Percentiles rank a stretch among this genome's conserved stretches.
These are phyloP conservation scores for Geotrichum europaeum DNA, from an alignment of 1,139 yeast genomes.

Conservation along the genomic window DNA sequence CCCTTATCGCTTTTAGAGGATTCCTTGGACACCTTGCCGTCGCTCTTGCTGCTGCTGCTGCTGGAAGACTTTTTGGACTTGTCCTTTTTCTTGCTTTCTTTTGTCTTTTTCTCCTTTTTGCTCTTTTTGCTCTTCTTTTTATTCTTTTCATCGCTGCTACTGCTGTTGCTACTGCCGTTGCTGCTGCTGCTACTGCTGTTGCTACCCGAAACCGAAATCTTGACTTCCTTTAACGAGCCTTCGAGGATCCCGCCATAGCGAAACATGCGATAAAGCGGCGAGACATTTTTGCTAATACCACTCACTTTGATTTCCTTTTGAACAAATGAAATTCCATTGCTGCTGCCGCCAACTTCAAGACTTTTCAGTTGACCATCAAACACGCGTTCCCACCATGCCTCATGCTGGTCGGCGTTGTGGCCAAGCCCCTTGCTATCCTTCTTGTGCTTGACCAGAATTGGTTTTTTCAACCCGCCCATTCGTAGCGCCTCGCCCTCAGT, in stretches of 20 bases:
- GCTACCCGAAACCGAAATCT: constrained; percentile 25
- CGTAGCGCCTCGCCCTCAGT: constrained; percentile 78
- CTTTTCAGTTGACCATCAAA: constrained; percentile 89
- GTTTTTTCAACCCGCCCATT: constrained; percentile 75
- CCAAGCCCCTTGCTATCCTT: constrained; percentile 88
- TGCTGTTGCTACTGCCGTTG: constrained; percentile 17
- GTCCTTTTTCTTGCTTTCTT: neutral
- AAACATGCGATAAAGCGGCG: constrained; percentile 53
- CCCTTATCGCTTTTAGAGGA: neutral
- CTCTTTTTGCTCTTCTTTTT: constrained; percentile 13
- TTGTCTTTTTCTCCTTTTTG: constrained; percentile 13
- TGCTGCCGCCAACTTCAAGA: constrained; percentile 51
- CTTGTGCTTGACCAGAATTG: constrained; percentile 84
- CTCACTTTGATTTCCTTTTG: constrained; percentile 33
- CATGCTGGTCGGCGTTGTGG: constrained; percentile 60
- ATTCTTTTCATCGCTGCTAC: constrained; percentile 10
- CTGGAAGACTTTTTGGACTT: neutral
- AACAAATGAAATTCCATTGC: constrained; percentile 33
- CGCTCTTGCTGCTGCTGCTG: no score
- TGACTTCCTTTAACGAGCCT: constrained; percentile 54
- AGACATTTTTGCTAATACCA: constrained; percentile 37
- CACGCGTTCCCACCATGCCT: constrained; percentile 94
- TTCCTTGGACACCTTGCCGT: neutral
- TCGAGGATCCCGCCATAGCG: constrained; percentile 78
- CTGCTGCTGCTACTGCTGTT: constrained; percentile 20